phyloP scores from a whole-genome alignment of 495 filamentous ascomycete species.

The Bombardia bombarda region DNA sequence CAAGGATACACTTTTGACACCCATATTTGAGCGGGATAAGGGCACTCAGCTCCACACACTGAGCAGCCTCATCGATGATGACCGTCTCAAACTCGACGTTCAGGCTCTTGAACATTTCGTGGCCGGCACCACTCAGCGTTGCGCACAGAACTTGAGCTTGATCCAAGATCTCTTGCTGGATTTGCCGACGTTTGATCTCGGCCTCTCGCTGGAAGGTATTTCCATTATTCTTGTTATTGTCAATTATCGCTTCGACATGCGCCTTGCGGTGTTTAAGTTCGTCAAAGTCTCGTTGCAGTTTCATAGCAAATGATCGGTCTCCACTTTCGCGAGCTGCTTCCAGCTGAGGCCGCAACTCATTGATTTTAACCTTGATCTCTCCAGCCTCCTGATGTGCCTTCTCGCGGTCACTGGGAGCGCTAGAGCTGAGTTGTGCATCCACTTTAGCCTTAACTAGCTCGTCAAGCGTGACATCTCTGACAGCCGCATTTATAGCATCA shows the following conservation, averaged over 20 bases:
- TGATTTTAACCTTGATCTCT: slow-evolving; percentile 61
- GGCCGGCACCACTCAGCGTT: slow-evolving; percentile 89
- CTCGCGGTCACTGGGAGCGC: slow-evolving; percentile 54
- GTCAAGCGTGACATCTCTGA: slow-evolving; percentile 88
- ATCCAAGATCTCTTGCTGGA: slow-evolving; percentile 87
- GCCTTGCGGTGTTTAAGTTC: slow-evolving; percentile 64
- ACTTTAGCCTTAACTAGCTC: slow-evolving; percentile 76
- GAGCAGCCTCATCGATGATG: slow-evolving; percentile 95
- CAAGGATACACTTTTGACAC: slow-evolving; percentile 91
- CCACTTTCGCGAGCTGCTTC: slow-evolving; percentile 62
- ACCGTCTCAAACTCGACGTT: slow-evolving; percentile 98
- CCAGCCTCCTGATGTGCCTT: slow-evolving; percentile 79
- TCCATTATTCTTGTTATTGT: slow-evolving; percentile 75
- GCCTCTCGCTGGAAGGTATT: slow-evolving; percentile 65
- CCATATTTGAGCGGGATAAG: slow-evolving; percentile 97
- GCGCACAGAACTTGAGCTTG: slow-evolving; percentile 89
- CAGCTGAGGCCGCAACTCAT: slow-evolving; percentile 54
- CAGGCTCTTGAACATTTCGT: slow-evolving; percentile 93
- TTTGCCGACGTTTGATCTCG: slow-evolving; percentile 74
- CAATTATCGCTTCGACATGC: slow-evolving; percentile 69
- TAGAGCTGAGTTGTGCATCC: slow-evolving; percentile 39
- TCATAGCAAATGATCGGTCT: slow-evolving; percentile 44
- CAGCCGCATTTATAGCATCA: slow-evolving; percentile 85
- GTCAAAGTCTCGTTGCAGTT: slow-evolving; percentile 71
- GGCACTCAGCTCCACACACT: slow-evolving; percentile 94